Conservation (phyloP, 768 basidiomycete genomes). For the Boletus sp. region DNA sequence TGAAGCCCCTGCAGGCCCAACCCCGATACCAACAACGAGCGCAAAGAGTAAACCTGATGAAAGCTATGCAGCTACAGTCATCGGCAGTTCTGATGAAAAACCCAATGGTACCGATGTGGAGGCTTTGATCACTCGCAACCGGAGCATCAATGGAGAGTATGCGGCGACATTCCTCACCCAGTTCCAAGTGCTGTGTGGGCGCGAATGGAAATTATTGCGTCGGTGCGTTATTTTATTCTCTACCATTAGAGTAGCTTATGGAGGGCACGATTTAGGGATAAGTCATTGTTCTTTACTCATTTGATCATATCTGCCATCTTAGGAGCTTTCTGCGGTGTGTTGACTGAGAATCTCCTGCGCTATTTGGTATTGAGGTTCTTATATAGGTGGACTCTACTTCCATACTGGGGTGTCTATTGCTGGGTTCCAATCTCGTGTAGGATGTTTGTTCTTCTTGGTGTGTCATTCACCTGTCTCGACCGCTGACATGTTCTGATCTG, state of each 20-base stretch:
- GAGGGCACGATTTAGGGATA: constrained; percentile 53
- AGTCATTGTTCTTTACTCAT: constrained; percentile 80
- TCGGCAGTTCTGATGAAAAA: constrained; percentile 14
- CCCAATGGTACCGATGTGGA: constrained; percentile 17
- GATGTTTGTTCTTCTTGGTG: constrained; percentile 91
- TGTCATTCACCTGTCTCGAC: constrained; percentile 2
- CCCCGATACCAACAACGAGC: constrained; percentile 29
- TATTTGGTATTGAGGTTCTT: neutral
- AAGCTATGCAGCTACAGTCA: neutral
- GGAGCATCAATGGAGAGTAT: constrained; percentile 38
- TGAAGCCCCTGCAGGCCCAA: constrained; percentile 51
- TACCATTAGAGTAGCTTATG: neutral
- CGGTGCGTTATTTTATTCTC: constrained; percentile 40
- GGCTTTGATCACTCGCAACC: constrained; percentile 16
- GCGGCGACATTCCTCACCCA: constrained; percentile 88
- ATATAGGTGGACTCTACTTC: constrained; percentile 79
- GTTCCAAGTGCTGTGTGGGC: constrained; percentile 72
- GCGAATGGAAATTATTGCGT: constrained; percentile 83
- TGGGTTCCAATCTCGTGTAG: constrained; percentile 93
- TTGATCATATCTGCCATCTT: constrained; percentile 64
- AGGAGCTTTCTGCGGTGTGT: constrained; percentile 82
- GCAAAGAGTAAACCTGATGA: constrained; percentile 4
- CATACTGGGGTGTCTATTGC: constrained; percentile 78
- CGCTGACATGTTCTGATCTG: constrained; percentile 6
- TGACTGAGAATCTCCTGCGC: neutral